Evolutionary conservation across 2,329 filamentous ascomycete species (phyloP), one percentile per base, ranked within the genome.

Genomic region (Stylonectria norvegica): DNA sequence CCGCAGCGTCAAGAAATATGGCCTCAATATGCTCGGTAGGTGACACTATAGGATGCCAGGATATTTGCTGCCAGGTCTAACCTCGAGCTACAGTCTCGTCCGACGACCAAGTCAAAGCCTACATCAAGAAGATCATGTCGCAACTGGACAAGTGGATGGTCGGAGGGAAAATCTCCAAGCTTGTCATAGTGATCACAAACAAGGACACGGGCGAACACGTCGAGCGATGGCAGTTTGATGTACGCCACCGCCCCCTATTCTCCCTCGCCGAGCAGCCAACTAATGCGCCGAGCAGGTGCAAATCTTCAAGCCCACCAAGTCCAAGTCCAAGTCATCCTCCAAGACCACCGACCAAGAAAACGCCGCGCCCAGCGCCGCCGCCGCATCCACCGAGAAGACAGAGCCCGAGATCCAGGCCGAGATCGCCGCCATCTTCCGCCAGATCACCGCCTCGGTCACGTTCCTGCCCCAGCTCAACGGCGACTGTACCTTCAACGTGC

Each of bases 111-210:
- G 93, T 98, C 62, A 95, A 95, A 68, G 89, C 90, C 20, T 98
- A 98, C 70, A 95, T 98, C 74, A 96, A 95, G 68, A 95, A 94
- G 70, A 97, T 98, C 71, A 98, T 96, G 90, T 84, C 83, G 19
- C 93, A 98, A 68, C 80, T 98, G 43, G 91, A 94, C 71, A 89
- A 88, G 63, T 98, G 93, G 93, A 97, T 97, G 89, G 76, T 89
- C 38, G 87, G 86, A 56, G 89, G 90, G 63, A 97, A 98, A 69
- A 96, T 98, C 62, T 94, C 88, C 37, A 96, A 95, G 67, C 81
- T 98, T 10, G 90, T 98, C 44, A 86, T 98, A 38, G 93, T 98
- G 34, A 90, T 98, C 53, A 96, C 91, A 20, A 87, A 86, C 72
- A 97, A 96, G 67, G 93, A 98, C 66, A 95, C 90, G 1, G 93